A percentile compares a stretch with the other conserved stretches of the same genome.
Conservation (phyloP, 495 filamentous ascomycete genomes). For the Aspergillus sparsus region DNA sequence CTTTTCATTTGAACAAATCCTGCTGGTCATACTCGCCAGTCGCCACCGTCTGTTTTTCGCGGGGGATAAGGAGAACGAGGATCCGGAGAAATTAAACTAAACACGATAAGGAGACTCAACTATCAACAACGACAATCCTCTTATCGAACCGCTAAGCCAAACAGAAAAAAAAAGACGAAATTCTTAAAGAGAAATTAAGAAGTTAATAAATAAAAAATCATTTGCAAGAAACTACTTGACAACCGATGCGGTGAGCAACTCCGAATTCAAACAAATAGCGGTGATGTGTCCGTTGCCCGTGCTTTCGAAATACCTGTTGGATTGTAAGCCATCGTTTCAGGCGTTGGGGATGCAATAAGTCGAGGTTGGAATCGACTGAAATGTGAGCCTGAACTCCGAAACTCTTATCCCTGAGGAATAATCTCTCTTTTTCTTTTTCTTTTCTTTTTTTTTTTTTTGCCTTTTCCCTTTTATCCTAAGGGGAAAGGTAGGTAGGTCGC, state of each 20-base stretch:
- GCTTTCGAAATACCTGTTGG: constrained; percentile 2
- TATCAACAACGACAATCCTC: neutral
- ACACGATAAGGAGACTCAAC: constrained; percentile 20
- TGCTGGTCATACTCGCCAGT: constrained; percentile 9
- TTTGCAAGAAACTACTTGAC: neutral
- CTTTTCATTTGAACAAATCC: constrained; percentile 5
- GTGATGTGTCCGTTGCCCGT: constrained; percentile 22
- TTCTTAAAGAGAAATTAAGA: neutral
- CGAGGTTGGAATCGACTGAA: neutral
- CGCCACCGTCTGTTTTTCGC: constrained; percentile 24
- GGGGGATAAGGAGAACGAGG: constrained; percentile 27
- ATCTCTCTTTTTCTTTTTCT: constrained; percentile 10
- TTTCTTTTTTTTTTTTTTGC: neutral
- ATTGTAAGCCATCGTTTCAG: constrained; percentile 27
- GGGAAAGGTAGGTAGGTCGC: too few relatives aligned
- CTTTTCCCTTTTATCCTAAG: neutral
- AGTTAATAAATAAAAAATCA: neutral
- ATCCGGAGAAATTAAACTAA: constrained; percentile 28
- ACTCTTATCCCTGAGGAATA: neutral
- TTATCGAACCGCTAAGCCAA: neutral
- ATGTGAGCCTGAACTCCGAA: constrained; percentile 8
- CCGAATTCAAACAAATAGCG: constrained; percentile 23
- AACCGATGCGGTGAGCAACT: constrained; percentile 29
- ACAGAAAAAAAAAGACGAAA: neutral
- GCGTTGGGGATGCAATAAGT: constrained; percentile 8